Conservation (phyloP, 768 basidiomycete genomes). For the Kwoniella dendrophila region DNA sequence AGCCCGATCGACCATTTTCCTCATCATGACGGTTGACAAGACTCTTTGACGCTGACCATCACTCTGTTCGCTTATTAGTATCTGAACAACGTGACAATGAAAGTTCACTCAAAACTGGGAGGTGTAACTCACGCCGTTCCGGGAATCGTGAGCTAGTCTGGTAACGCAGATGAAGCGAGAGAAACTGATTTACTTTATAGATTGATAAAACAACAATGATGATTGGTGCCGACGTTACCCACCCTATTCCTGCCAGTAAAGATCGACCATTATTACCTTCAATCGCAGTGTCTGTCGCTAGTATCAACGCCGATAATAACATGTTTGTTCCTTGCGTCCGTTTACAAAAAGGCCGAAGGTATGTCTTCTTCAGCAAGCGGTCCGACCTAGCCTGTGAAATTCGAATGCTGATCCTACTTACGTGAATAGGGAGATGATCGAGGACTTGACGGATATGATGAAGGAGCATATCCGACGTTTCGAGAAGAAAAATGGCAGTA, state of each 20-base stretch:
- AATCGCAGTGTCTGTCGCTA: conserved; percentile 42
- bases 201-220: conserved; percentile 42
- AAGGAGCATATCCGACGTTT: conserved; percentile 40
- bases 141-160: background rate
- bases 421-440: conserved; percentile 54
- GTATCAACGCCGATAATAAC: conserved; percentile 35
- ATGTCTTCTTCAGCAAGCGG: conserved; percentile 7
- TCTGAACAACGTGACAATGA: conserved; percentile 40
- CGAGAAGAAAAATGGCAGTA: conserved; percentile 35
- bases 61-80: background rate
- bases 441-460: conserved; percentile 48
- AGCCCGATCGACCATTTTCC: conserved; percentile 36
- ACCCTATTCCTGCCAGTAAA: conserved; percentile 32
- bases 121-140: conserved; percentile 49
- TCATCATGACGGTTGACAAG: background rate
- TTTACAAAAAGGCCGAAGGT: conserved; percentile 52
- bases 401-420: background rate
- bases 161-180: background rate
- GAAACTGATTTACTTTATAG: background rate
- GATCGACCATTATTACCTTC: conserved; percentile 34
- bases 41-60: background rate
- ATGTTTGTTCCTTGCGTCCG: conserved; percentile 36
- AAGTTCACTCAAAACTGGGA: conserved; percentile 53
- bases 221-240: conserved; percentile 45
- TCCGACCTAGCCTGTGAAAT: background rate